Evolutionary conservation across 129 eudicot species (phyloP).

Genomic region (Oenanthe sinensis): DNA sequence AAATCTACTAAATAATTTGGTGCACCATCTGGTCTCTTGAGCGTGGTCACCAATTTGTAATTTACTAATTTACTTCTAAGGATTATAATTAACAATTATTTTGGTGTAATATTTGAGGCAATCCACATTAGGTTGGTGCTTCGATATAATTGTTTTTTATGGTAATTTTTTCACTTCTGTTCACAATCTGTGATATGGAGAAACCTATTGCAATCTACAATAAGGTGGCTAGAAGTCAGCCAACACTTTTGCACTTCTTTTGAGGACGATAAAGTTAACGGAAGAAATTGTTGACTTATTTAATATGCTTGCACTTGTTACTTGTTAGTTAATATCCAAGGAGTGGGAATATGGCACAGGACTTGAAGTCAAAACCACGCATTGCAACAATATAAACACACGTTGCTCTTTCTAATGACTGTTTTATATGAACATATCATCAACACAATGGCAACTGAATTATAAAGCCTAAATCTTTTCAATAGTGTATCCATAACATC

Average conservation of each 20-base stretch:
- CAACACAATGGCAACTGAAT: neutral
- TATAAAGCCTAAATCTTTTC: neutral
- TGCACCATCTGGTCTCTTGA: neutral
- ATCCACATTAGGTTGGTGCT: neutral
- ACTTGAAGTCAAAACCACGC: neutral
- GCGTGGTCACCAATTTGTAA: neutral
- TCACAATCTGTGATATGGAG: neutral
- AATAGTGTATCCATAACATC: neutral
- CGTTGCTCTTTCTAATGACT: neutral
- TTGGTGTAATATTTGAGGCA: neutral
- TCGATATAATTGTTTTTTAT: no score
- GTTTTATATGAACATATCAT: neutral
- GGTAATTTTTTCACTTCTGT: neutral
- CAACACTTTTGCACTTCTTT: neutral
- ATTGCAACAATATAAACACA: neutral
- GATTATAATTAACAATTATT: neutral
- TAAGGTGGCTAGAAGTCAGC: neutral
- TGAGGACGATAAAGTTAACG: neutral
- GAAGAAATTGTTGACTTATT: neutral
- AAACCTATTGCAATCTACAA: neutral
- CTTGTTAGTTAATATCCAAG: neutral
- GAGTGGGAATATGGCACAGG: neutral
- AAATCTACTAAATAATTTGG: neutral
- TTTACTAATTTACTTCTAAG: neutral
- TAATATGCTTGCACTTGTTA: neutral